Evolutionary conservation across 192 early-diverging fungal species (phyloP), one percentile per base, ranked within the genome.

Genomic region (Podila epicladia): DNA sequence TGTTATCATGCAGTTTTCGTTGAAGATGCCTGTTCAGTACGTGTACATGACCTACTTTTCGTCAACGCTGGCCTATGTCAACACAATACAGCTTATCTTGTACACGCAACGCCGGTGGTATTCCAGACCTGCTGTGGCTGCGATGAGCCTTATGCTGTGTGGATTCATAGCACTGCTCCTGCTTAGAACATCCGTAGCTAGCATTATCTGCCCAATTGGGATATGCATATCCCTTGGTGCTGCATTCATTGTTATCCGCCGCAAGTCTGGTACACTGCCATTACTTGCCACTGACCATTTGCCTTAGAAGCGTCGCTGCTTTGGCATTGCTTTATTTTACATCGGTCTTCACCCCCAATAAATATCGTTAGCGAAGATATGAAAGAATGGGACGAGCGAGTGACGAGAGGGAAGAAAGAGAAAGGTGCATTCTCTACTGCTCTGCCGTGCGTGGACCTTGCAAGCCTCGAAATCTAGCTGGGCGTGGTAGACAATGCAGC

Each of bases 11-110:
- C 73, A 75, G 35, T 75, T 63, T 59, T 57, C 73, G 11, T 37
- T 75, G 60, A 11, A 45, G 26, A 75, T 75, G 73, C 73, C 73
- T 8, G 26, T 28, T 4, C 73, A 75, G 20, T 75, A 75, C 38
- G 38, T 68, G 0, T 75, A 64, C 60, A 75, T 75, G 73, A 75
- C 73, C 17, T 75, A 75, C 17, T 75, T 75, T 29, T 75, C 73
- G 5, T 75, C 73, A 8, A 75, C 73, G 0, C 37, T 75, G 5
- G 73, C 73, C 2, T 75, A 75, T 31, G 26, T 69, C 61, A 75
- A 75, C n/a, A 57, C 67, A 11, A 62, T 69, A 2, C 73, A 75
- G 45, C 32, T 75, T 5, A 20, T 69, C 7, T 1, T 75, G 1
- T 75, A 75, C 28, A 68, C 66, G 9, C 65, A 58, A 17, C 61